These are phyloP conservation scores for Epichloe gansuensis DNA, from an alignment of 2,329 filamentous ascomycete species.

Conservation along the genomic window DNA sequence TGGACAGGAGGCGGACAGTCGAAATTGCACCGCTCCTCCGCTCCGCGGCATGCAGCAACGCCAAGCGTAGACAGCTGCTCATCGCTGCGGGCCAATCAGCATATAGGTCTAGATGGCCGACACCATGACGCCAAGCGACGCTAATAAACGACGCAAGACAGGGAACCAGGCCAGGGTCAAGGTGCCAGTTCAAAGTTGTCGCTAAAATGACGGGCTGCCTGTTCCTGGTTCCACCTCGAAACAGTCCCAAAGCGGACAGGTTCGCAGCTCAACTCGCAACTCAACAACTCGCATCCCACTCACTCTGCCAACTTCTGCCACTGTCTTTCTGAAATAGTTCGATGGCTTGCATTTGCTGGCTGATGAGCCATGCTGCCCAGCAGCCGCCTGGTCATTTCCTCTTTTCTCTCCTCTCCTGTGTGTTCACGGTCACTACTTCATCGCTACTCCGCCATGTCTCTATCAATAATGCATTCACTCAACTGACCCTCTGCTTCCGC, in stretches of 20 bases:
- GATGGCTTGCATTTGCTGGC: no score
- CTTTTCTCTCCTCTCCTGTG: no score
- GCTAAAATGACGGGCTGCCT: neutral
- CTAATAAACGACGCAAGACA: neutral
- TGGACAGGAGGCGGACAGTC: conserved; percentile 14
- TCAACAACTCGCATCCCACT: no score
- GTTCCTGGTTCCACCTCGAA: neutral
- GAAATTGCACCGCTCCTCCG: conserved; percentile 20
- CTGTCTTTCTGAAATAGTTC: neutral
- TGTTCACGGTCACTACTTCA: no score
- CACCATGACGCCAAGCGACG: neutral
- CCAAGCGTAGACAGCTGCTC: neutral
- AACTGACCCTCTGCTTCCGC: no score
- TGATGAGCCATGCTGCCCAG: no score
- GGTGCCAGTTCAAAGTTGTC: neutral
- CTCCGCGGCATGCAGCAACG: neutral
- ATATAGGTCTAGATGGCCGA: neutral
- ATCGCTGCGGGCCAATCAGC: neutral
- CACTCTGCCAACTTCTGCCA: neutral
- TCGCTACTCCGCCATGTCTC: no score
- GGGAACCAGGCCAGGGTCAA: neutral
- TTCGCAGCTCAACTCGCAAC: neutral
- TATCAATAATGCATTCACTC: no score
- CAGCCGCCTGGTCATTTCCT: no score
- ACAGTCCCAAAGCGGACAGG: neutral